Evolutionary conservation across 1,284 basidiomycete species (phyloP).

Genomic region (Sporisorium graminicola): DNA sequence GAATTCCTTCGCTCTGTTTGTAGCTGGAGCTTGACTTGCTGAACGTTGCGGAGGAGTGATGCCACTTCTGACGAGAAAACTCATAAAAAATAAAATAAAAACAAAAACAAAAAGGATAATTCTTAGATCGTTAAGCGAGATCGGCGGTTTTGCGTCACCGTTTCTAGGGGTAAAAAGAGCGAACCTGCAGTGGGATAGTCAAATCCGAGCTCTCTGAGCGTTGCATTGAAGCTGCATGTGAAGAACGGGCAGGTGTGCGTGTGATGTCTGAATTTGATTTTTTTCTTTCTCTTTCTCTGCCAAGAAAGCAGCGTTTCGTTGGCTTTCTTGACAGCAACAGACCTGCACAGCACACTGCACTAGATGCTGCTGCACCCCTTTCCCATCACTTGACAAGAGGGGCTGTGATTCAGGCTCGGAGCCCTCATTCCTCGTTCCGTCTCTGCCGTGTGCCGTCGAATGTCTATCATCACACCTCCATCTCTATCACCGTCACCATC

Average conservation of each 20-base stretch:
- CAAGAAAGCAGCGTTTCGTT: not conserved
- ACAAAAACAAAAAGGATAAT: no score
- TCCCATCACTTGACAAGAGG: no score
- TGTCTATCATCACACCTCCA: not conserved
- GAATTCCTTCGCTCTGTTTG: not conserved
- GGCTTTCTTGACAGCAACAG: not conserved
- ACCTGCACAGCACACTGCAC: not conserved
- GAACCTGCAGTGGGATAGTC: no score
- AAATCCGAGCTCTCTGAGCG: no score
- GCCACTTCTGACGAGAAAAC: no score
- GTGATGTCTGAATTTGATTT: not conserved
- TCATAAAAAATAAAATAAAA: no score
- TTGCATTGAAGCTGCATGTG: not conserved
- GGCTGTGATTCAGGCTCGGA: no score
- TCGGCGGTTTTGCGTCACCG: constrained; percentile 2
- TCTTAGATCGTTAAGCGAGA: not conserved
- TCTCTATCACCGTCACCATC: not conserved
- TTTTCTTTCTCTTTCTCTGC: not conserved
- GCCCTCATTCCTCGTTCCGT: not conserved
- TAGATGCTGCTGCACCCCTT: not conserved
- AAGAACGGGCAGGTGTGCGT: not conserved
- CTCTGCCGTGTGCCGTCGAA: not conserved
- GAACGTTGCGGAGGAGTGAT: no score
- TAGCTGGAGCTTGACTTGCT: not conserved
- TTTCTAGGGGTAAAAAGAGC: not conserved